phyloP scores from a whole-genome alignment of 768 basidiomycete genomes.

The Coprinopsis sp. region DNA sequence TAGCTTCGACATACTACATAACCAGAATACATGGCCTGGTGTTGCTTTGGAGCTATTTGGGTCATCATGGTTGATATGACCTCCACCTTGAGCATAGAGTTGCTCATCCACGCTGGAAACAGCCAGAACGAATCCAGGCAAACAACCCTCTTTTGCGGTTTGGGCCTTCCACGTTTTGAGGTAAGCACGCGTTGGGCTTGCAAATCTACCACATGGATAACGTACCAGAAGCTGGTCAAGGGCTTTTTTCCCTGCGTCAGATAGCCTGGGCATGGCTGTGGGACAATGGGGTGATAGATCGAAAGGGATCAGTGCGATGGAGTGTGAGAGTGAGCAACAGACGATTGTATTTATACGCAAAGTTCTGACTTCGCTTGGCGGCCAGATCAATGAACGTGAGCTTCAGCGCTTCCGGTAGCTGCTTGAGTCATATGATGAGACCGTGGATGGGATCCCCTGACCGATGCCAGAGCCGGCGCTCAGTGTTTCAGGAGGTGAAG shows the following conservation, averaged over 20 bases:
- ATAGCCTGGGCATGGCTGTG: constrained; percentile 1
- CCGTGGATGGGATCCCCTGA: too few relatives aligned
- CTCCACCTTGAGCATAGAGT: constrained; percentile 22
- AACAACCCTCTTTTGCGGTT: constrained; percentile 11
- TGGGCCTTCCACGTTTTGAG: neutral
- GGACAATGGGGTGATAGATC: too few relatives aligned
- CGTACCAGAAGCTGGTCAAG: constrained; percentile 1
- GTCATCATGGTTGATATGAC: constrained; percentile 20
- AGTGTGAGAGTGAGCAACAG: too few relatives aligned
- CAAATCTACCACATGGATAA: neutral
- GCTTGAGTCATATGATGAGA: too few relatives aligned
- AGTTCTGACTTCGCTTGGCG: too few relatives aligned
- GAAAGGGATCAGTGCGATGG: too few relatives aligned
- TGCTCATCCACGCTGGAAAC: constrained; percentile 24
- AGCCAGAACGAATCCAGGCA: constrained; percentile 25
- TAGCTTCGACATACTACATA: constrained; percentile 36
- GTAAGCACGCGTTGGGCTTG: neutral
- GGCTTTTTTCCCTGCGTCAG: neutral
- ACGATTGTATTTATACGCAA: too few relatives aligned
- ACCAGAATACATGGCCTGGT: constrained; percentile 28
- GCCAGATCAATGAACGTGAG: too few relatives aligned
- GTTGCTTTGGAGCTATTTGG: constrained; percentile 20
- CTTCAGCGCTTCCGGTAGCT: too few relatives aligned
- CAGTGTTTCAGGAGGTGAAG: too few relatives aligned
- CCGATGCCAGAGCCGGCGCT: too few relatives aligned